Evolutionary conservation across 805 yeast species (phyloP).

Genomic region (Cyberlindnera japonica): DNA sequence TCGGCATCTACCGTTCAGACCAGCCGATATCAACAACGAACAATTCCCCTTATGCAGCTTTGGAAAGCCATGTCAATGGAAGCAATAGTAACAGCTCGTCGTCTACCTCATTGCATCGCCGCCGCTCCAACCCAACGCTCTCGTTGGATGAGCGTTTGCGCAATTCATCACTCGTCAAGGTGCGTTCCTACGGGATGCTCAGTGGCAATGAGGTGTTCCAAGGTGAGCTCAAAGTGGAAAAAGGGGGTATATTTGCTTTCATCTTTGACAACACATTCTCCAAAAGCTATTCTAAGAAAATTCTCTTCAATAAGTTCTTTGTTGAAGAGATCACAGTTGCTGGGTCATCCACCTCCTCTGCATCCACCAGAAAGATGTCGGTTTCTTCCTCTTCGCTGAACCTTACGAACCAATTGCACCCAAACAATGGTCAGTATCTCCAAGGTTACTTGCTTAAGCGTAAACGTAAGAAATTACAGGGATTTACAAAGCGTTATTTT

Average conservation of each 20-base stretch:
- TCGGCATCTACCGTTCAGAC: constrained; percentile 33
- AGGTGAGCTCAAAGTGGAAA: constrained; percentile 55
- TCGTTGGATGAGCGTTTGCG: constrained; percentile 55
- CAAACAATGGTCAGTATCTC: constrained; percentile 64
- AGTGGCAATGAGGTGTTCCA: constrained; percentile 57
- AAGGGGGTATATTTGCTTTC: constrained; percentile 77
- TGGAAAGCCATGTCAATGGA: constrained; percentile 18
- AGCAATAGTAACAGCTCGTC: constrained; percentile 18
- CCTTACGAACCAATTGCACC: constrained; percentile 29
- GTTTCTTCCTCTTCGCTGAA: constrained; percentile 20
- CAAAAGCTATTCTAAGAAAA: constrained; percentile 76
- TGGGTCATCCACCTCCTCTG: constrained; percentile 3
- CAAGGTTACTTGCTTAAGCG: constrained; percentile 79
- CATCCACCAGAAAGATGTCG: constrained; percentile 13
- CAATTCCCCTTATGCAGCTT: constrained; percentile 28
- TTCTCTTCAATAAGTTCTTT: constrained; percentile 51
- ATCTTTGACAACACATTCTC: constrained; percentile 91
- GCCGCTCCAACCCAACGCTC: constrained; percentile 33
- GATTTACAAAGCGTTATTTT: constrained; percentile 82
- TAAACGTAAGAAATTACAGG: constrained; percentile 80
- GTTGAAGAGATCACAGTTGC: constrained; percentile 24
- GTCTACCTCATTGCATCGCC: constrained; percentile 24
- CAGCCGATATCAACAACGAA: constrained; percentile 6
- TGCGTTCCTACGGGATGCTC: constrained; percentile 54
- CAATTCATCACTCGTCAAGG: constrained; percentile 46